Percentiles rank a stretch among this genome's conserved stretches.
These are phyloP conservation scores for Parathielavia appendiculata DNA, from an alignment of 495 filamentous ascomycete species.

Conservation along the genomic window DNA sequence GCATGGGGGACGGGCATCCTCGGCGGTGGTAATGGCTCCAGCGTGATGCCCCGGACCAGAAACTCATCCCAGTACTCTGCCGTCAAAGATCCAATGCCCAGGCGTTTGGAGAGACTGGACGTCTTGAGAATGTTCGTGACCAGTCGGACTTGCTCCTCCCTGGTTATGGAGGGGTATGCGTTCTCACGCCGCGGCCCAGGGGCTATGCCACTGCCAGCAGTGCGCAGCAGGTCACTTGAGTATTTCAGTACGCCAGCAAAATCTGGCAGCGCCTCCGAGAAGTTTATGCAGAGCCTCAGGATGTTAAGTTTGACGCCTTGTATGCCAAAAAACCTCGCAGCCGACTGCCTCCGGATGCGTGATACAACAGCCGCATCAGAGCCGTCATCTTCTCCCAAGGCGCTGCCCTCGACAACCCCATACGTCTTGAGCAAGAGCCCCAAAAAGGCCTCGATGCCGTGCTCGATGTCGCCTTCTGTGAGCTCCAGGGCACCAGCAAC, in stretches of 20 bases:
- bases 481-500: conserved; percentile 59
- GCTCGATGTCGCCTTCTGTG: conserved; percentile 69
- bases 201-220: conserved; percentile 73
- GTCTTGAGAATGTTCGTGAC: conserved; percentile 80
- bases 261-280: conserved; percentile 90
- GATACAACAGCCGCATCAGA: conserved; percentile 48
- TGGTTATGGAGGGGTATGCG: conserved; percentile 58
- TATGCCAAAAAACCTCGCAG: conserved; percentile 57
- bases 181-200: conserved; percentile 57
- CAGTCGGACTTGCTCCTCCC: conserved; percentile 80
- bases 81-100: conserved; percentile 62
- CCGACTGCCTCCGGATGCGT: conserved; percentile 49
- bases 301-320: conserved; percentile 75
- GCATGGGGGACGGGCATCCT: conserved; percentile 64
- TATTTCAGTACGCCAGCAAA: conserved; percentile 82
- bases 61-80: conserved; percentile 98
- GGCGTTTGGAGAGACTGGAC: conserved; percentile 62
- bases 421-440: conserved; percentile 46
- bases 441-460: conserved; percentile 56
- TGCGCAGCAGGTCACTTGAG: conserved; percentile 75
- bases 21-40: conserved; percentile 47
- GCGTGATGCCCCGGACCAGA: conserved; percentile 72
- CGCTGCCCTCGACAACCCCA: conserved; percentile 40
- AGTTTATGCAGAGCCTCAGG: conserved; percentile 75
- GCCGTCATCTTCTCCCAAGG: conserved; percentile 26